phyloP scores from a whole-genome alignment of 1,284 basidiomycete species.

The Moniliophthora roreri region DNA sequence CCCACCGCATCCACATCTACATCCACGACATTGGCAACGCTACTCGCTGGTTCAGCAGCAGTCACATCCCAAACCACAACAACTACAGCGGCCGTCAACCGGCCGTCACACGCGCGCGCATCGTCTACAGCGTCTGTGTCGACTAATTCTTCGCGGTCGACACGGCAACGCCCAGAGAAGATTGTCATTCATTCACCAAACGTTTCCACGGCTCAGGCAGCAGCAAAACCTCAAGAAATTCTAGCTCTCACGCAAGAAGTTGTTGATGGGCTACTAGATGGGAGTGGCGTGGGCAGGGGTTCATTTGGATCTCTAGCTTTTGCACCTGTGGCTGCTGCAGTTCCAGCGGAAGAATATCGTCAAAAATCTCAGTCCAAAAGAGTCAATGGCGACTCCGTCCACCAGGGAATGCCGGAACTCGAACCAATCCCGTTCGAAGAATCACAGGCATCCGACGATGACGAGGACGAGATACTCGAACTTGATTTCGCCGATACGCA shows the following conservation, averaged over 20 bases:
- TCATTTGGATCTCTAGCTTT: no score
- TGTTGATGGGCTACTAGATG: background rate
- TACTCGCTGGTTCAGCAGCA: background rate
- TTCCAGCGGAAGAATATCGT: no score
- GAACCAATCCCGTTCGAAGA: no score
- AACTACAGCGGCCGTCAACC: constrained; percentile 8
- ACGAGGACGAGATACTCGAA: constrained; percentile 16
- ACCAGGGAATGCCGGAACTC: no score
- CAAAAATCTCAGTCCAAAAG: no score
- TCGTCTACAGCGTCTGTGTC: constrained; percentile 18
- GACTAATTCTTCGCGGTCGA: constrained; percentile 5
- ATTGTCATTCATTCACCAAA: background rate
- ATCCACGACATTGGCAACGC: constrained; percentile 1
- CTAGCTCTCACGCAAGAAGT: constrained; percentile 1
- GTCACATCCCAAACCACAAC: constrained; percentile 11
- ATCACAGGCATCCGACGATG: no score
- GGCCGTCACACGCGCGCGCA: constrained; percentile 8
- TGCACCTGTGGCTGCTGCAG: no score
- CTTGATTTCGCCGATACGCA: constrained; percentile 17
- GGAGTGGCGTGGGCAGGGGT: constrained; percentile 3
- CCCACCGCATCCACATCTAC: constrained; percentile 2
- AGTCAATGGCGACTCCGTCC: no score
- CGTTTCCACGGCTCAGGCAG: background rate
- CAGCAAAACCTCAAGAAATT: background rate
- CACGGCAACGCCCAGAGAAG: background rate